Conservation (phyloP, 1,139 yeast genomes). For the Nakaseomyces nivariensis region DNA sequence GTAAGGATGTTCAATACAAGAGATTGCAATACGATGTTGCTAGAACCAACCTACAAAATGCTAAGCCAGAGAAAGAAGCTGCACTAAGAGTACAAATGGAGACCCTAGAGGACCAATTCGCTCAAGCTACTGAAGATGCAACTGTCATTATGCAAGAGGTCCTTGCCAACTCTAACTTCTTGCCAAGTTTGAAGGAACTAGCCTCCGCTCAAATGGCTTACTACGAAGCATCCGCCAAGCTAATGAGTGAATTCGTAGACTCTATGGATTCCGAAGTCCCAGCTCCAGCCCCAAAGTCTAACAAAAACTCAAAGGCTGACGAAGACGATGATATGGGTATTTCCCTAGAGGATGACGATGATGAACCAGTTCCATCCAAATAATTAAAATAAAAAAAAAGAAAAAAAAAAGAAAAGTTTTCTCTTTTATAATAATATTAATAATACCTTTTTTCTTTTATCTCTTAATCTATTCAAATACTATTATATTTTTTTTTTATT, state of each 20-base stretch:
- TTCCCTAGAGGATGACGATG: slow-evolving; percentile 5
- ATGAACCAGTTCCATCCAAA: slow-evolving; percentile 1
- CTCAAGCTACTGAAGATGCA: slow-evolving; percentile 85
- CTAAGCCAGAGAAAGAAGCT: slow-evolving; percentile 67
- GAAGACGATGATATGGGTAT: slow-evolving; percentile 2
- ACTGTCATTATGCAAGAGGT: slow-evolving; percentile 77
- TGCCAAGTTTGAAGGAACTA: slow-evolving; percentile 59
- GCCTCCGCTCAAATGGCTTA: slow-evolving; percentile 75
- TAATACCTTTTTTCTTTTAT: slow-evolving; percentile 13
- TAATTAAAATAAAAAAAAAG: background rate
- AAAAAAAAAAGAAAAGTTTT: background rate
- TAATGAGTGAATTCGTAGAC: slow-evolving; percentile 49
- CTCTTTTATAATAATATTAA: too few relatives aligned
- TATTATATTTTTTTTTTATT: too few relatives aligned
- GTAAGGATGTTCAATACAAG: slow-evolving; percentile 69
- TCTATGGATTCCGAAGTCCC: slow-evolving; percentile 17
- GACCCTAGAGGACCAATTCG: slow-evolving; percentile 82
- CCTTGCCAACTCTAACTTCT: slow-evolving; percentile 62
- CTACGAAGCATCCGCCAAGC: slow-evolving; percentile 67
- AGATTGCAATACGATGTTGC: slow-evolving; percentile 76
- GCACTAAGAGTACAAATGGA: slow-evolving; percentile 71
- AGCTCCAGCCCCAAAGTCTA: slow-evolving; percentile 2
- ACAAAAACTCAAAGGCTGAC: background rate
- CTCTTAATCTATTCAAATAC: background rate
- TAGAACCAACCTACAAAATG: slow-evolving; percentile 55